Conservation (phyloP, 345 rosid genomes). For the Melastoma malabathricum region DNA sequence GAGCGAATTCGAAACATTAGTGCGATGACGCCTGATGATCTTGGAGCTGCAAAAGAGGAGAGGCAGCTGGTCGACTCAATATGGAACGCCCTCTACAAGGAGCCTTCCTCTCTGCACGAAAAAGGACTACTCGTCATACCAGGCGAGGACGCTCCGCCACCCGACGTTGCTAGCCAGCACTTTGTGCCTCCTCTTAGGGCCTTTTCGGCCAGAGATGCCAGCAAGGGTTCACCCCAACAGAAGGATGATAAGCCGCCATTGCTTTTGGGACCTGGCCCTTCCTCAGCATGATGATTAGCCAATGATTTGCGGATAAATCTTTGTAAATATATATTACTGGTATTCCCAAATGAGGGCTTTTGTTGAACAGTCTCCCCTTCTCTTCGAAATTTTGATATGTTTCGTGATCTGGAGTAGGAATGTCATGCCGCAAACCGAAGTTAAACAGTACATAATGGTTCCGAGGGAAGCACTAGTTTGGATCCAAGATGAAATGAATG, state of each 20-base stretch:
- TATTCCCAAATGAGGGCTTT: no score
- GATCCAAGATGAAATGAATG: no score
- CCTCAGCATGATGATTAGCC: conserved; percentile 9
- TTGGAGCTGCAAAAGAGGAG: conserved; percentile 70
- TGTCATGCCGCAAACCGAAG: no score
- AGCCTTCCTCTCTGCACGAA: conserved; percentile 54
- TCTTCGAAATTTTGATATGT: no score
- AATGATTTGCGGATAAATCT: no score
- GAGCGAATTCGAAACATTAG: conserved; percentile 50
- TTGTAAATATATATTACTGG: no score
- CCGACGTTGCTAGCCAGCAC: conserved; percentile 59
- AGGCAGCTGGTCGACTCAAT: conserved; percentile 69
- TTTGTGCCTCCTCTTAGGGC: conserved; percentile 80
- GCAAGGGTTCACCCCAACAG: conserved; percentile 16
- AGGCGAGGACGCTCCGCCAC: conserved; percentile 55
- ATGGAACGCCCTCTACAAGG: conserved; percentile 56
- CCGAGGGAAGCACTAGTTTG: no score
- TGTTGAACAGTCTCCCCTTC: no score
- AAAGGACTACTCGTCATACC: conserved; percentile 70
- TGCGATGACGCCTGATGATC: conserved; percentile 63
- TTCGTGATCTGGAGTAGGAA: no score
- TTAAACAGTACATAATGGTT: no score
- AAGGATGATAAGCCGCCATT: conserved; percentile 50
- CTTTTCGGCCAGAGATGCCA: conserved; percentile 33
- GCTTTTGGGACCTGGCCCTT: conserved; percentile 39